These are phyloP conservation scores for Posidonia oceanica DNA, from an alignment of 116 monocot genomes.

Conservation along the genomic window DNA sequence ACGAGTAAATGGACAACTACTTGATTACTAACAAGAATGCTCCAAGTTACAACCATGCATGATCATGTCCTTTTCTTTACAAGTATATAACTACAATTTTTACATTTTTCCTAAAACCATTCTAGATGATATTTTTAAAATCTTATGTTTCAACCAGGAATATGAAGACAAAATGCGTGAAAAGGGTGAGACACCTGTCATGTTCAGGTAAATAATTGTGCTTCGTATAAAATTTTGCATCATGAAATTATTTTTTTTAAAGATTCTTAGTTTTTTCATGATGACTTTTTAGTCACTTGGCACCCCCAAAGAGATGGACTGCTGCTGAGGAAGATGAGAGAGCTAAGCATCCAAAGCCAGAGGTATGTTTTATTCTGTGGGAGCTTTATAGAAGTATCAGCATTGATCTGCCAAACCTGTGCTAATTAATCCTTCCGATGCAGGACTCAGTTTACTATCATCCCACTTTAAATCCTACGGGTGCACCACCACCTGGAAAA, in stretches of 20 bases:
- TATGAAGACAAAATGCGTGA: conserved; percentile 96
- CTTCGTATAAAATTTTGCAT: background rate
- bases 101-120: too few relatives aligned
- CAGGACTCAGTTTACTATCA: conserved; percentile 99
- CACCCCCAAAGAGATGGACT: conserved; percentile 49
- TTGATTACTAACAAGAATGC: too few relatives aligned
- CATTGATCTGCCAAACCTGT: background rate
- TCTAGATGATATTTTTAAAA: too few relatives aligned
- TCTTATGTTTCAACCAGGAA: conserved; percentile 41
- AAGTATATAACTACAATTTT: too few relatives aligned
- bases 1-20: too few relatives aligned
- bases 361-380: conserved; percentile 31
- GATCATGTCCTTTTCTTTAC: too few relatives aligned
- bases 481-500: conserved; percentile 98
- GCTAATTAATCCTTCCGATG: conserved; percentile 12
- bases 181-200: conserved; percentile 87
- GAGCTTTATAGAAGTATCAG: background rate
- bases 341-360: conserved; percentile 70
- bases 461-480: conserved; percentile 93
- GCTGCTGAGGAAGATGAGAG: conserved; percentile 74
- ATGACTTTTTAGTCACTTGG: conserved; percentile 61
- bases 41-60: too few relatives aligned
- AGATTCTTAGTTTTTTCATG: background rate
- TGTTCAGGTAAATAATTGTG: conserved; percentile 70
- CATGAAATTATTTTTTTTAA: background rate